Conservation (phyloP, 495 filamentous ascomycete genomes). For the Trypethelium eluteriae region DNA sequence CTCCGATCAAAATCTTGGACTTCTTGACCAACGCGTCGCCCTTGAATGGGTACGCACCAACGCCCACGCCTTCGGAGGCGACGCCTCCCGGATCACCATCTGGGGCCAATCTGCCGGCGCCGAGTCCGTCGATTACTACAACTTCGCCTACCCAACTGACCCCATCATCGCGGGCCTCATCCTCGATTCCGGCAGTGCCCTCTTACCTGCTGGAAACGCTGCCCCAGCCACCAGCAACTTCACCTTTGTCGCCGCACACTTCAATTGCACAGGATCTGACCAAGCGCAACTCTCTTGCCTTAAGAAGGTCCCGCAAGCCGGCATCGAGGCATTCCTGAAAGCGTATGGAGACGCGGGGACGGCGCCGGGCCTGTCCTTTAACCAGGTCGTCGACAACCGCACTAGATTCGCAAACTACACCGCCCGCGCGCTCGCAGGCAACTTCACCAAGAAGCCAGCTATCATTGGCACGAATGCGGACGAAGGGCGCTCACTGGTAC, state of each 20-base stretch:
- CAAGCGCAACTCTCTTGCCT: slow-evolving; percentile 43
- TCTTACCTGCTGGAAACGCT: neutral
- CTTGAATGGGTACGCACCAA: slow-evolving; percentile 32
- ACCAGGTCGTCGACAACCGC: slow-evolving; percentile 27
- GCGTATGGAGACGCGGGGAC: slow-evolving; percentile 21
- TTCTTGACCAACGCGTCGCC: slow-evolving; percentile 56
- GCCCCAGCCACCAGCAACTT: slow-evolving; percentile 31
- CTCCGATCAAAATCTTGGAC: slow-evolving; percentile 41
- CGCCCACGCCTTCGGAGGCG: slow-evolving; percentile 55
- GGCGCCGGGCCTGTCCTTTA: slow-evolving; percentile 24
- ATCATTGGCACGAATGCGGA: slow-evolving; percentile 25
- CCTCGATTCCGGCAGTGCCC: slow-evolving; percentile 23
- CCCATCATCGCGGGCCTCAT: slow-evolving; percentile 31
- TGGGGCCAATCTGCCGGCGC: slow-evolving; percentile 37
- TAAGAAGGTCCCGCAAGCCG: slow-evolving; percentile 35
- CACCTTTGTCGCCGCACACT: slow-evolving; percentile 38
- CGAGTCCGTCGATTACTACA: slow-evolving; percentile 15
- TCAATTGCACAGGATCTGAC: slow-evolving; percentile 40
- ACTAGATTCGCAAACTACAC: slow-evolving; percentile 30
- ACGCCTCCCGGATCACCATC: slow-evolving; percentile 39
- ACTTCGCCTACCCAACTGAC: slow-evolving; percentile 23
- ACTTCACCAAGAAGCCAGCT: slow-evolving; percentile 19
- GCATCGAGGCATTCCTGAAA: slow-evolving; percentile 36
- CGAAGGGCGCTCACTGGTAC: slow-evolving; percentile 22
- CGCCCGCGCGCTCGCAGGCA: slow-evolving; percentile 25